These are phyloP conservation scores for Talaromyces sp. DNA, from an alignment of 2,329 filamentous ascomycete species.

Conservation along the genomic window DNA sequence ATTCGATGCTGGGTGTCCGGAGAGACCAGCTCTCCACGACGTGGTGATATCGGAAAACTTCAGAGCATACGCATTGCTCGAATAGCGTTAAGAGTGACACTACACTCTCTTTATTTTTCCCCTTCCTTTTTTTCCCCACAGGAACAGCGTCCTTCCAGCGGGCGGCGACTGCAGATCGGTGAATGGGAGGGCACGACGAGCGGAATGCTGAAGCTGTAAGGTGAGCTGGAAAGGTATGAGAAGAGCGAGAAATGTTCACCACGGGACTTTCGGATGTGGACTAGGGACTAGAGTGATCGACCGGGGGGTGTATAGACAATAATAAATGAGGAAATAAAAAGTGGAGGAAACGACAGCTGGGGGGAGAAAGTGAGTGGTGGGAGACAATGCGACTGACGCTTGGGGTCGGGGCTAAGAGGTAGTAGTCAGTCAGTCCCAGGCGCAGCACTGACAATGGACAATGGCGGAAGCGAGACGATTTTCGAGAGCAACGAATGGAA, in stretches of 20 bases:
- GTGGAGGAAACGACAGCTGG: background rate
- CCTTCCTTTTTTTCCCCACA: background rate
- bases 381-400: conserved; percentile 1
- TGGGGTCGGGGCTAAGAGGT: background rate
- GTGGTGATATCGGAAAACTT: conserved; percentile 14
- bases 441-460: background rate
- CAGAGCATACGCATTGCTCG: conserved; percentile 13
- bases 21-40: conserved; percentile 42
- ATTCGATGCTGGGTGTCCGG: conserved; percentile 17
- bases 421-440: background rate
- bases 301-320: background rate
- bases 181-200: background rate
- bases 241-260: background rate
- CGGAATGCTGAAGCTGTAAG: background rate
- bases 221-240: background rate
- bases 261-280: background rate
- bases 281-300: background rate
- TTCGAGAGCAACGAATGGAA: background rate
- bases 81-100: background rate
- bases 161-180: background rate
- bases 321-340: background rate
- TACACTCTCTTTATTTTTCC: background rate
- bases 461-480: background rate
- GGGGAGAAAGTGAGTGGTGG: background rate
- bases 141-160: background rate